Base-by-base conservation (phyloP, 1,284 basidiomycete species). In the Rhodotorula sp. region DNA sequence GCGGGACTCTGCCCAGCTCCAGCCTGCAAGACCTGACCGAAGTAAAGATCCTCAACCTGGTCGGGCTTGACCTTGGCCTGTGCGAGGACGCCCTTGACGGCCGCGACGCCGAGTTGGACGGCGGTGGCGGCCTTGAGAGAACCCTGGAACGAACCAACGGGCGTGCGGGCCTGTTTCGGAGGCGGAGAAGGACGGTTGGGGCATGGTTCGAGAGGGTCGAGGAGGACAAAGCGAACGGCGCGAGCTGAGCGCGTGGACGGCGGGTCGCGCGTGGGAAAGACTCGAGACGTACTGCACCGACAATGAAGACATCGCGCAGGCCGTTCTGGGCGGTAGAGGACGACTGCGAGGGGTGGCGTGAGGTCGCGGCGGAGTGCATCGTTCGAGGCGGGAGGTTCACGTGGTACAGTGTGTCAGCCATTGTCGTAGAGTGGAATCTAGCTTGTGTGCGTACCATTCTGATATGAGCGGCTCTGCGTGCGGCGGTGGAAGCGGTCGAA, bases 41-140 rank as follows among this genome's bases (percentile, higher is more conserved):
- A 90, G 86, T 91, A 98, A 78, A 97, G 84, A 83, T 99, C 96
- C 82, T 99, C 93, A 58, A 94, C 88, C 73, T 87, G 82, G 13
- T 88, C 84, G 24, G 94, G 89, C 78, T 90, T 86, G 79, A 99
- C 85, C 67, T 89, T 88, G 56, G 89, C 88, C 67, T 88, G 86
- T 77, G 88, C 85, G 77, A 98, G 85, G 55, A 94, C 94, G 78
- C 90, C 90, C 82, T 94, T 96, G 80, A 98, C 86, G 59, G 92
- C 96, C 60, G 88, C 84, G 57, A 87, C 83, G 78, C 96, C 96
- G 73, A 99, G 89, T 80, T 98, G 89, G 62, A 68, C 88, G 32
- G 95, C 96, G 29, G 91, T 90, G 79, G 96, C 84, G 63, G 88
- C 84, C 82, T 96, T 94, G 79, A 99, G 87, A 11, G 86, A 80